A percentile compares a stretch with the other conserved stretches of the same genome.
These are phyloP conservation scores for Pythium rishiriense DNA, from an alignment of 352 stramenopile species.

Conservation along the genomic window DNA sequence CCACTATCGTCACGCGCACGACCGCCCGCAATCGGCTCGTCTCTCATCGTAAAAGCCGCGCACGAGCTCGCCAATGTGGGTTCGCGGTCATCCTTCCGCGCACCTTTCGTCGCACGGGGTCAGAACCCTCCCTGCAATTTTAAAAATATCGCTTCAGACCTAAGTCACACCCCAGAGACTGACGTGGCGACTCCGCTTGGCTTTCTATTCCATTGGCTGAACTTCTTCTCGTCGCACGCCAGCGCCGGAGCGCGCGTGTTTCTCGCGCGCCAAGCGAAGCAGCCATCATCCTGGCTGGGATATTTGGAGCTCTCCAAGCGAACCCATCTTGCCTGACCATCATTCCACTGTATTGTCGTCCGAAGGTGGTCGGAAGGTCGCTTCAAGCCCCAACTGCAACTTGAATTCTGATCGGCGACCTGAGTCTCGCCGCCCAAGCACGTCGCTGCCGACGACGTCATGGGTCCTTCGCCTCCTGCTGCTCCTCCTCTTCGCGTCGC, in stretches of 20 bases:
- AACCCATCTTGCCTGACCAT: slow-evolving; percentile 17
- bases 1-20: not conserved
- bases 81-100: too few relatives aligned
- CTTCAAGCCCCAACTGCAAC: slow-evolving; percentile 21
- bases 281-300: slow-evolving; percentile 2
- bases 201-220: slow-evolving; percentile 1
- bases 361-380: slow-evolving; percentile 14
- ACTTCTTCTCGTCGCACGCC: slow-evolving; percentile 9
- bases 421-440: slow-evolving; percentile 1
- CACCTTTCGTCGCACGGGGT: not conserved
- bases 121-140: not conserved
- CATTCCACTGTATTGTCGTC: slow-evolving; percentile 9
- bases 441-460: slow-evolving; percentile 9
- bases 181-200: not conserved
- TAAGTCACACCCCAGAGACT: not conserved
- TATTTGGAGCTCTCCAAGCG: slow-evolving; percentile 11
- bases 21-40: too few relatives aligned
- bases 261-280: slow-evolving; percentile 8
- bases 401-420: slow-evolving; percentile 2
- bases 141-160: not conserved
- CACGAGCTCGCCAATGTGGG: too few relatives aligned
- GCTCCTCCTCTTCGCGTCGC: slow-evolving; percentile 10
- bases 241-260: slow-evolving; percentile 1
- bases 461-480: not conserved
- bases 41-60: too few relatives aligned